Evolutionary conservation across 2,329 filamentous ascomycete species (phyloP).

Genomic region (Epichloe gansuensis): DNA sequence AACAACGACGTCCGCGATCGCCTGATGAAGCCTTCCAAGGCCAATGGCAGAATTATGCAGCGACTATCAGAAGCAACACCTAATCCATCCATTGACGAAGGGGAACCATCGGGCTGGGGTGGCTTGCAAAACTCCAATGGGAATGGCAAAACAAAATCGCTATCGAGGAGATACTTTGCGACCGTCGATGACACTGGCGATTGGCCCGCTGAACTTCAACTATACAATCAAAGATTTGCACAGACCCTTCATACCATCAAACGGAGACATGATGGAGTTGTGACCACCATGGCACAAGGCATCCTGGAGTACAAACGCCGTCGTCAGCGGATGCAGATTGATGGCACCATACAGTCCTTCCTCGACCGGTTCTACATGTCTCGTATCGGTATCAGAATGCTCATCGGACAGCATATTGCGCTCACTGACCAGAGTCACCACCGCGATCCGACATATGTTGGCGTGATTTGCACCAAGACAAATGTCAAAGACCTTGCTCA

Average conservation of each 20-base stretch:
- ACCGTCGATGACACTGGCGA: conserved; percentile 77
- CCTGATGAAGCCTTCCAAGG: conserved; percentile 55
- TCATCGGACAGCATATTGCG: conserved; percentile 96
- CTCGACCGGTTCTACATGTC: conserved; percentile 99
- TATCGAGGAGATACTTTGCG: conserved; percentile 63
- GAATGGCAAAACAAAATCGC: conserved; percentile 38
- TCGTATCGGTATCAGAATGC: conserved; percentile 96
- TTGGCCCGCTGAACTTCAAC: conserved; percentile 88
- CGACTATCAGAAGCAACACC: conserved; percentile 72
- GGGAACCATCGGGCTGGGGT: conserved; percentile 59
- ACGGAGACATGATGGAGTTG: conserved; percentile 87
- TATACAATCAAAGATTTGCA: conserved; percentile 88
- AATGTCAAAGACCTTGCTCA: conserved; percentile 91
- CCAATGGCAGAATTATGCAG: conserved; percentile 47
- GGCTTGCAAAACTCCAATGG: conserved; percentile 30
- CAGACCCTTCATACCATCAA: conserved; percentile 89
- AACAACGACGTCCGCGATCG: conserved; percentile 65
- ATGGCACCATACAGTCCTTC: conserved; percentile 93
- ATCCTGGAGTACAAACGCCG: conserved; percentile 97
- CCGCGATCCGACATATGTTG: conserved; percentile 86
- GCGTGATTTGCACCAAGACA: conserved; percentile 97
- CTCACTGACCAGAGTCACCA: conserved; percentile 86
- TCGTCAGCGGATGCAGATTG: conserved; percentile 94
- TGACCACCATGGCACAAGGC: conserved; percentile 95
- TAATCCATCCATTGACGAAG: conserved; percentile 79